Conservation (phyloP, 768 basidiomycete genomes). For the Imleria badia region DNA sequence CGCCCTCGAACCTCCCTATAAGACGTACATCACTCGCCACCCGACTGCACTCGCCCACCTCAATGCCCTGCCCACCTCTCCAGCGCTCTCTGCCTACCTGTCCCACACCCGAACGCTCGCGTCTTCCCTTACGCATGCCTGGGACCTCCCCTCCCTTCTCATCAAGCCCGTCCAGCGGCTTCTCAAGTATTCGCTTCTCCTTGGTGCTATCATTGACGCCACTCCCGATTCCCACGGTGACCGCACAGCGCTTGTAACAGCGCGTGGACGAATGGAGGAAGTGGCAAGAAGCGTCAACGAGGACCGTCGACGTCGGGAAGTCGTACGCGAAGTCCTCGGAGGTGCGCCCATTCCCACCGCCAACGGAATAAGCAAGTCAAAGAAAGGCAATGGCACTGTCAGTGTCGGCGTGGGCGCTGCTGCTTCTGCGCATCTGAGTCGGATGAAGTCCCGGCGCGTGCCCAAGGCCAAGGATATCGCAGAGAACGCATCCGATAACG, state of each 20-base stretch:
- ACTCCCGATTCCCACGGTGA: conserved; percentile 71
- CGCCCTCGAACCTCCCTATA: conserved; percentile 69
- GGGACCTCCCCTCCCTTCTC: conserved; percentile 91
- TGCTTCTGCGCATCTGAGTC: conserved; percentile 55
- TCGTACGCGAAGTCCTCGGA: conserved; percentile 71
- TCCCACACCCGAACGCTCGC: conserved; percentile 64
- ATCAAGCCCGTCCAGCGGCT: conserved; percentile 98
- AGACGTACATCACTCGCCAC: conserved; percentile 79
- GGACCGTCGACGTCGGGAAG: conserved; percentile 70
- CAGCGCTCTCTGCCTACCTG: conserved; percentile 61
- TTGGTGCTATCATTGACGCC: conserved; percentile 71
- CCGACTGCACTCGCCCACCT: conserved; percentile 72
- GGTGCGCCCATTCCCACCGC: conserved; percentile 35
- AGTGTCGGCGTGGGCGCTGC: conserved; percentile 46
- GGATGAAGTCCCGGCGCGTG: conserved; percentile 54
- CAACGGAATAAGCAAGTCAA: conserved; percentile 40
- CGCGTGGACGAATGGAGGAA: conserved; percentile 56
- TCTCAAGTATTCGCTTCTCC: conserved; percentile 89
- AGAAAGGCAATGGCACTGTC: conserved; percentile 40
- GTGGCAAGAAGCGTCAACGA: conserved; percentile 80
- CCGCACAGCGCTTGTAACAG: conserved; percentile 38
- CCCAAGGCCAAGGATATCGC: conserved; percentile 32
- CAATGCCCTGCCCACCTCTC: conserved; percentile 39
- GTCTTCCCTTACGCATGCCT: conserved; percentile 75
- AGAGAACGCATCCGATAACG: conserved; percentile 33